Percentiles rank a stretch among this genome's conserved stretches.
phyloP scores from a whole-genome alignment of 768 basidiomycete genomes.

The Kwoniella sp. region DNA sequence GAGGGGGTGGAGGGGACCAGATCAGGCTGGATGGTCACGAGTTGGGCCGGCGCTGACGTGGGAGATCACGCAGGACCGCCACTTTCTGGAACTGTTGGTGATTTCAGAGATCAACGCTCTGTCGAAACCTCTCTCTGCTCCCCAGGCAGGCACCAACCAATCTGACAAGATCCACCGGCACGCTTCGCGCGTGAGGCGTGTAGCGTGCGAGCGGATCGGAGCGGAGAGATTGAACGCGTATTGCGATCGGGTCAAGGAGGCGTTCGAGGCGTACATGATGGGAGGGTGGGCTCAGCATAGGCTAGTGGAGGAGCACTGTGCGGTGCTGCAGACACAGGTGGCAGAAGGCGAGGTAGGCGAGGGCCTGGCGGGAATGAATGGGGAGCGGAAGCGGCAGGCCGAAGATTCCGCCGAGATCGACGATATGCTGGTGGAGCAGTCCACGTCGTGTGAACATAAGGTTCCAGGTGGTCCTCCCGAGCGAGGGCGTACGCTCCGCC shows the following conservation, averaged over 20 bases:
- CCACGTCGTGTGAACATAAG: too few species aligned
- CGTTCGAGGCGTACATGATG: slow-evolving; percentile 46
- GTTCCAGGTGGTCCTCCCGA: too few species aligned
- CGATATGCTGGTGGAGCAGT: too few species aligned
- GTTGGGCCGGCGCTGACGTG: background rate
- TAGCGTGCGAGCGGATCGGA: slow-evolving; percentile 48
- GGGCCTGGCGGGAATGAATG: too few species aligned
- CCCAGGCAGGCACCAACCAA: slow-evolving; percentile 2
- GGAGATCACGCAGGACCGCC: slow-evolving; percentile 35
- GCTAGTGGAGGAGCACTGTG: too few species aligned
- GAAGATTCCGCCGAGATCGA: too few species aligned
- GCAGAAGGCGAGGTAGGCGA: too few species aligned
- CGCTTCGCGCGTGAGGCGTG: slow-evolving; percentile 43
- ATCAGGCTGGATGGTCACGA: too few species aligned
- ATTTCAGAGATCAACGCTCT: slow-evolving; percentile 46
- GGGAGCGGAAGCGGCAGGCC: too few species aligned
- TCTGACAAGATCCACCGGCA: slow-evolving; percentile 42
- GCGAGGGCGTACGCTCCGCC: too few species aligned
- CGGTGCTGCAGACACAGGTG: too few species aligned
- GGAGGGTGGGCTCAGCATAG: slow-evolving; percentile 17
- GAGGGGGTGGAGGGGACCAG: too few species aligned
- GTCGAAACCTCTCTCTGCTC: slow-evolving; percentile 30
- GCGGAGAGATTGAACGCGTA: slow-evolving; percentile 47
- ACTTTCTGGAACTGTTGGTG: slow-evolving; percentile 49
- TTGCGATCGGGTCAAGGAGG: slow-evolving; percentile 47